These are phyloP conservation scores for Drechslera avenae DNA, from an alignment of 2,329 filamentous ascomycete species.

Conservation along the genomic window DNA sequence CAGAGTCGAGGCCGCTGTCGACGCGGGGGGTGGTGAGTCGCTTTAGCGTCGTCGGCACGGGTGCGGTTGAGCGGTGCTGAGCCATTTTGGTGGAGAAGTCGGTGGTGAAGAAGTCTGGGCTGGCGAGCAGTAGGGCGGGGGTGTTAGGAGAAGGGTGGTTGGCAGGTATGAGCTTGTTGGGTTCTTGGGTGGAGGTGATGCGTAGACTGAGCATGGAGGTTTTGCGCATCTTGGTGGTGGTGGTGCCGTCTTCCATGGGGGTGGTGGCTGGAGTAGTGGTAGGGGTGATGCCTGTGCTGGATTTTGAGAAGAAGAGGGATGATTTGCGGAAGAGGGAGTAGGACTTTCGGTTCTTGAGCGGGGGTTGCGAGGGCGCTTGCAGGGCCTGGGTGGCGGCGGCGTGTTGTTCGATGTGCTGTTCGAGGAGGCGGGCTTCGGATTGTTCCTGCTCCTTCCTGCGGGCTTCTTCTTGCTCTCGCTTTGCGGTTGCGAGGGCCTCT, in stretches of 20 bases:
- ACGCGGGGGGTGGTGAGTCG: slow-evolving; percentile 7
- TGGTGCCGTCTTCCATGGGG: no score
- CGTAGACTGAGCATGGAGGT: slow-evolving; percentile 20
- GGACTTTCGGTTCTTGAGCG: not conserved
- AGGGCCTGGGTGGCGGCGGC: not conserved
- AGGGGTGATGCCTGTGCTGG: not conserved
- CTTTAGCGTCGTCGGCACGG: not conserved
- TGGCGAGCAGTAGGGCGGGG: slow-evolving; percentile 1
- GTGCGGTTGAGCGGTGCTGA: not conserved
- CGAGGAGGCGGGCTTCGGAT: not conserved
- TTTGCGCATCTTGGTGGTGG: slow-evolving; percentile 18
- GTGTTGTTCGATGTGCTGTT: no score
- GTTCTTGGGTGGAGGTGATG: slow-evolving; percentile 10
- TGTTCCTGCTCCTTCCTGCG: not conserved
- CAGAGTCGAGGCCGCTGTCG: not conserved
- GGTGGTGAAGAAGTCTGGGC: slow-evolving; percentile 6
- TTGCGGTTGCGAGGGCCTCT: slow-evolving; percentile 9
- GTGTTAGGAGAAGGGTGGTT: not conserved
- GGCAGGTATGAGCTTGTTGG: not conserved
- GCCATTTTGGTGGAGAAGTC: not conserved
- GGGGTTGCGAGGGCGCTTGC: not conserved
- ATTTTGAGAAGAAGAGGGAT: slow-evolving; percentile 12
- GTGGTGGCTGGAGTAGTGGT: no score
- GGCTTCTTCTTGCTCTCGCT: slow-evolving; percentile 4
- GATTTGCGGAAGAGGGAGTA: slow-evolving; percentile 17